Evolutionary conservation across 192 early-diverging fungal species (phyloP), one percentile per base, ranked within the genome.

Genomic region (Rhizophagus clarus): DNA sequence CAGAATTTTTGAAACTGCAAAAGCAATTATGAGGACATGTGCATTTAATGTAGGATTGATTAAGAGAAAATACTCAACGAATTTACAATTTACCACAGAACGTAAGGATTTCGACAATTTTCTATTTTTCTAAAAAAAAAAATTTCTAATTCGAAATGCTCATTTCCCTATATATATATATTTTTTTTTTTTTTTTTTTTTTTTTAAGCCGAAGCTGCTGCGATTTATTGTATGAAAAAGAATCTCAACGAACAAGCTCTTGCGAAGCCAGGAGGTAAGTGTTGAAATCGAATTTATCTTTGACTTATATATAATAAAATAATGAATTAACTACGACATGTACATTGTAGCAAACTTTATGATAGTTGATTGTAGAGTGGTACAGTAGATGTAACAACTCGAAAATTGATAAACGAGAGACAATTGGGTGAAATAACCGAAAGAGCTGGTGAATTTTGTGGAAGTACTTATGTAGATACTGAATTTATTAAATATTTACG

Each of bases 361-460:
- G 87, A 87, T 90, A 49, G 87, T 86, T 73, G 88, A 90, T 82
- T 87, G 86, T 37, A 87, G 88, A 87, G 88, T 66, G 88, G 88
- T 64, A 90, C 88, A 12, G 88, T 90, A 0, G 88, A 90, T 85
- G 77, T 88, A 75, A 90, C 78, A 86, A 81, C 74, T 63, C 49
- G 24, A 24, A 49, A 32, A 28, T 61, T 56, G 15, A 29, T 61
- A 34, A 28, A 28, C 7, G 14, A 40, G 2, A 22, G 26, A 26
- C 31, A 74, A 74, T 37, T 74, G 29, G 37, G 28, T 7, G 72
- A 74, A 32, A 31, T 29, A 51, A 74, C 37, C 2, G 72, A 74
- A 51, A 51, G 49, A 56, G 29, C 31, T 11, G 72, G 72, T 31
- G 72, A 74, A 11, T 51, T 40, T 28, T 74, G 72, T 31, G 72